Evolutionary conservation across 192 early-diverging fungal species (phyloP), one percentile per base, ranked within the genome.

Genomic region (Coemansia asiatica): DNA sequence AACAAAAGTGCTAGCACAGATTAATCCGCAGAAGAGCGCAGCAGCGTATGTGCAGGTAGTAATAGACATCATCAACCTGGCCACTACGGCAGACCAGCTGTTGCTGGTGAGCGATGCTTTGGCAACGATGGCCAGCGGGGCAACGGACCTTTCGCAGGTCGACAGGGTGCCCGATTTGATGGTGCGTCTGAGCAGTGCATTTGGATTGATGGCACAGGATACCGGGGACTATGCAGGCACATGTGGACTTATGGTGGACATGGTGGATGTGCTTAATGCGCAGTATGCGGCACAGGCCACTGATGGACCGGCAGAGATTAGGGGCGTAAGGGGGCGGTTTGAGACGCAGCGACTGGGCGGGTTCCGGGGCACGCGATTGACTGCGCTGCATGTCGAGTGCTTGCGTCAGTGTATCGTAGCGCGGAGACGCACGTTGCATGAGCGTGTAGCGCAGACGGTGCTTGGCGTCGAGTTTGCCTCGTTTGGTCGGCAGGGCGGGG

Each of bases 341-440:
- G 26, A 64, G 61, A 29, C 19, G 51, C 68, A 67, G 56, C 59
- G 58, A 18, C 21, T 40, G 33, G 51, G 29, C 6, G 53, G 49
- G 23, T 51, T 48, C 33, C 6, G 12, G 40, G 78, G 78, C 12
- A 74, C 74, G 48, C 62, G 72, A n/a, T 66, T 74, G 26, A 81
- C 79, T 1, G 48, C 63, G 23, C 60, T 75, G 38, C 73, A 75
- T 54, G n/a, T 69, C 46, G 79, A 81, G 64, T 81, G 79, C 23
- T 53, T 69, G 48, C 56, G 60, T 29, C 63, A 57, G 57, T 75
- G 79, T 53, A 33, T 81, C n/a, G 53, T 75, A 51, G 66, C 73
- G 13, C 56, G 56, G 15, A 66, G 67, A 0, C 55, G 66, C 6
- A 47, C 36, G n/a, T 56, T 75, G 56, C 56, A 73, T 47, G 29